These are phyloP conservation scores for Tricholoma matsutake DNA, from an alignment of 768 basidiomycete species.

Conservation along the genomic window DNA sequence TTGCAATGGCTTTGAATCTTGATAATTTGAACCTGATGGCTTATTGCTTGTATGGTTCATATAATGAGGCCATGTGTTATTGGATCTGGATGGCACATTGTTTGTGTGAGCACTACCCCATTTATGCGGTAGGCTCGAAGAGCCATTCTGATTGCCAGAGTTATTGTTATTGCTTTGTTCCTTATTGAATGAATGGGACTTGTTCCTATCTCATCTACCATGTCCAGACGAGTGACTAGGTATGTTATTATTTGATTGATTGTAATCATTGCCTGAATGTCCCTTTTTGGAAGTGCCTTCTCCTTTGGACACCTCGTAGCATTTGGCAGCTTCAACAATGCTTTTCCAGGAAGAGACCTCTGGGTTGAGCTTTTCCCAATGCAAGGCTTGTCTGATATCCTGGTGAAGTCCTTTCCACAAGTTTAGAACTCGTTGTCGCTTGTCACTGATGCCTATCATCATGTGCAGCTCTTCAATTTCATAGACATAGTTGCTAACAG, in stretches of 20 bases:
- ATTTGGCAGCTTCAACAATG: background rate
- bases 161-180: background rate
- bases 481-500: too few relatives aligned
- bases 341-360: conserved; percentile 1
- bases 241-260: too few relatives aligned
- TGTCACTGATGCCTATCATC: too few relatives aligned
- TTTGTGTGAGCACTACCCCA: background rate
- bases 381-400: background rate
- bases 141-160: background rate
- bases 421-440: background rate
- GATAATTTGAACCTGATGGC: background rate
- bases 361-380: background rate
- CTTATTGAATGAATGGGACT: background rate
- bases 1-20: background rate
- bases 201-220: background rate
- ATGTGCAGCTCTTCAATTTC: too few relatives aligned
- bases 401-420: background rate
- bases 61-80: background rate
- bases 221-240: background rate
- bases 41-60: background rate
- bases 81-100: background rate
- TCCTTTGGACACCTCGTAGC: background rate
- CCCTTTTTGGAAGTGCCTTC: background rate
- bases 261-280: background rate
- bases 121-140: background rate